Percentiles rank a stretch among this genome's conserved stretches.
Conservation (phyloP, 768 basidiomycete species). For the Trametes cubensis region DNA sequence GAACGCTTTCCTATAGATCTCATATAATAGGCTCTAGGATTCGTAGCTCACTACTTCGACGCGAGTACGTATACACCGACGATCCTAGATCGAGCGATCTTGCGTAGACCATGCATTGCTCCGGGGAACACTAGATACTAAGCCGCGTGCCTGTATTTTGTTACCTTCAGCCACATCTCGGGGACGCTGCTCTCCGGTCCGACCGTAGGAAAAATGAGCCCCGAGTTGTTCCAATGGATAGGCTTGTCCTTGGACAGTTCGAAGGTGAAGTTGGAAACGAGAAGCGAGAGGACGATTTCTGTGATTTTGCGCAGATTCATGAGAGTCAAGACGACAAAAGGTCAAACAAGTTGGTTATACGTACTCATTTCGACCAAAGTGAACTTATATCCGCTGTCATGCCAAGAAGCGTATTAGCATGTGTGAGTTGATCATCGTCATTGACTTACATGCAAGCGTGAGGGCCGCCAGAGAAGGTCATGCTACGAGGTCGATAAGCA, state of each 20-base stretch:
- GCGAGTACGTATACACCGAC: too few relatives aligned
- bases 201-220: constrained; percentile 1
- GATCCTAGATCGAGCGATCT: too few relatives aligned
- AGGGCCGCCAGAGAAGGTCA: constrained; percentile 6
- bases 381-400: constrained; percentile 7
- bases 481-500: neutral
- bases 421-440: too few relatives aligned
- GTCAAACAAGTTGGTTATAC: neutral
- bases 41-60: too few relatives aligned
- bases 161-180: constrained; percentile 5
- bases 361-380: constrained; percentile 13
- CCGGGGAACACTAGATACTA: neutral
- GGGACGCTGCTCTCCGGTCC: neutral
- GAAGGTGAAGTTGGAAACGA: constrained; percentile 10
- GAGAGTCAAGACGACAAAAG: neutral
- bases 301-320: neutral
- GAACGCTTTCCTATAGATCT: too few relatives aligned
- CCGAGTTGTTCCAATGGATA: constrained; percentile 7
- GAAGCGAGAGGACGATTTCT: constrained; percentile 10
- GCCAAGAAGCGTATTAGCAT: too few relatives aligned
- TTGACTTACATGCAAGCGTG: constrained; percentile 11
- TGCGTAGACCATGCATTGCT: neutral
- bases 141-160: neutral
- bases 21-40: too few relatives aligned
- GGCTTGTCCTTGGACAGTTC: constrained; percentile 8